A percentile compares a stretch with the other conserved stretches of the same genome.
These are phyloP conservation scores for Aspergillus sparsus DNA, from an alignment of 495 filamentous ascomycete species.

Conservation along the genomic window DNA sequence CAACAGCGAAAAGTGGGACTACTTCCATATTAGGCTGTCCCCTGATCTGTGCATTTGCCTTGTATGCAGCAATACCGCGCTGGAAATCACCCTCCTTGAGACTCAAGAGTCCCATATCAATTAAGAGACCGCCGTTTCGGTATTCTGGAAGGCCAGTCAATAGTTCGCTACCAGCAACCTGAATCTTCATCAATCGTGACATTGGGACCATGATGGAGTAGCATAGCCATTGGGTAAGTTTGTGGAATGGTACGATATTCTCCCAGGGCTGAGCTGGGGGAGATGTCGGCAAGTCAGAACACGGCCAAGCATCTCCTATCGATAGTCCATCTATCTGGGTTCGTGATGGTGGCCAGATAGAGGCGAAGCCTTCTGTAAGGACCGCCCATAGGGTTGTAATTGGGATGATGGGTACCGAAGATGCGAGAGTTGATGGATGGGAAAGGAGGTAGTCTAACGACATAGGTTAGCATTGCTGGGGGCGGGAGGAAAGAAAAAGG, in stretches of 20 bases:
- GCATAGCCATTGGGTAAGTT: constrained; percentile 73
- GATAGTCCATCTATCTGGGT: constrained; percentile 86
- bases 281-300: constrained; percentile 72
- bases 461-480: constrained; percentile 11
- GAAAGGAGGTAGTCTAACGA: constrained; percentile 82
- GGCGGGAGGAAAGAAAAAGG: not conserved
- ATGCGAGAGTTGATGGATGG: constrained; percentile 83
- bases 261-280: constrained; percentile 83
- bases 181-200: constrained; percentile 61
- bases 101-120: constrained; percentile 64
- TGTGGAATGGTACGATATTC: constrained; percentile 84
- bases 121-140: constrained; percentile 67
- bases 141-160: constrained; percentile 70
- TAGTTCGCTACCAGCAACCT: constrained; percentile 63
- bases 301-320: constrained; percentile 94
- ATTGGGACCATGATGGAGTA: constrained; percentile 74
- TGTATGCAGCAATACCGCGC: constrained; percentile 69
- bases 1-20: constrained; percentile 62
- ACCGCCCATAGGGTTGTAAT: constrained; percentile 91
- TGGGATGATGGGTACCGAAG: constrained; percentile 81
- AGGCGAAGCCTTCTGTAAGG: constrained; percentile 81
- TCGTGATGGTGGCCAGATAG: constrained; percentile 87
- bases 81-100: constrained; percentile 59
- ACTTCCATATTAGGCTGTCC: constrained; percentile 73
- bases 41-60: constrained; percentile 68